Percentiles rank a stretch among this genome's conserved stretches.
Evolutionary conservation across 2,329 filamentous ascomycete genomes (phyloP).

Genomic region (Monilinia fructicola): DNA sequence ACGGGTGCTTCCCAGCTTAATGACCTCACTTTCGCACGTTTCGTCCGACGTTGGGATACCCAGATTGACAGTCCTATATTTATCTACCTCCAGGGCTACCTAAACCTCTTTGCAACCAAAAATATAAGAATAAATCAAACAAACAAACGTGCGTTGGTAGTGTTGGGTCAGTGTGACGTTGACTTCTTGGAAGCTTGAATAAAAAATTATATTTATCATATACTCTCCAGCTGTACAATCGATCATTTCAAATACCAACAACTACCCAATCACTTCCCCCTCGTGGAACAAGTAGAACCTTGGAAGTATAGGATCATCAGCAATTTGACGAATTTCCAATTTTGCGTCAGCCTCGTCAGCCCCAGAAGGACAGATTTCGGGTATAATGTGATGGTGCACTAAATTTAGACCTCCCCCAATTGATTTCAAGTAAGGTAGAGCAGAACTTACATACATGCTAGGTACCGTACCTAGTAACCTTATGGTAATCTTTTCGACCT

Average conservation of each 20-base stretch:
- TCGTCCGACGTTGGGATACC: neutral
- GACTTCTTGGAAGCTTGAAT: neutral
- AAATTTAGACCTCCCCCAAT: constrained; percentile 21
- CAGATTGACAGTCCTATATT: neutral
- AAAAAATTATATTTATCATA: too few relatives aligned
- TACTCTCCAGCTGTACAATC: too few relatives aligned
- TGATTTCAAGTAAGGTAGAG: constrained; percentile 22
- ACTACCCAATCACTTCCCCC: too few relatives aligned
- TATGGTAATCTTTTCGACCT: constrained; percentile 17
- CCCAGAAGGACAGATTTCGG: constrained; percentile 25
- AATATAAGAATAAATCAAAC: too few relatives aligned
- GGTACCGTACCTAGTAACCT: neutral
- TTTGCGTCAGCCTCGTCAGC: constrained; percentile 22
- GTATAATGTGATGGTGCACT: constrained; percentile 14
- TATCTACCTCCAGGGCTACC: too few relatives aligned
- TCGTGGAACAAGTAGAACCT: too few relatives aligned
- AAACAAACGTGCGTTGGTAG: too few relatives aligned
- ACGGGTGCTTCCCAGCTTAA: neutral
- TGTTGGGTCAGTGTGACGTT: too few relatives aligned
- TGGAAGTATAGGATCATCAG: too few relatives aligned
- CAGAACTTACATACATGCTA: too few relatives aligned
- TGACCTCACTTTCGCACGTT: neutral
- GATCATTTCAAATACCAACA: too few relatives aligned
- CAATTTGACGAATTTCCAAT: neutral
- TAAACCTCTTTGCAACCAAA: too few relatives aligned